These are phyloP conservation scores for Yamadazyma tumulicola DNA, from an alignment of 805 yeast genomes.

Conservation along the genomic window DNA sequence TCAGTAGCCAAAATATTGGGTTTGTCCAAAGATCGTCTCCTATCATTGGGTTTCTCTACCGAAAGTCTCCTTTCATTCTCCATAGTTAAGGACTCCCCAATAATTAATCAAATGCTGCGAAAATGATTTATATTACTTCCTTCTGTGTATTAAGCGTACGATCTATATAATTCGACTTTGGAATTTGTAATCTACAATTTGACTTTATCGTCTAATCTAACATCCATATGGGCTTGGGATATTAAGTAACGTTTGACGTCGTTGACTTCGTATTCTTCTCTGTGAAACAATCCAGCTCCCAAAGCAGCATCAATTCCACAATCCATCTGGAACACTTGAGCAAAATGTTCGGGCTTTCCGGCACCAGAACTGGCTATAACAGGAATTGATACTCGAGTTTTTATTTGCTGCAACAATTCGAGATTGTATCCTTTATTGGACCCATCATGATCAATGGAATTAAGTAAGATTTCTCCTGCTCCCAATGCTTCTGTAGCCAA, in stretches of 20 bases:
- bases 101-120: too few relatives aligned
- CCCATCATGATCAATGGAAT: constrained; percentile 97
- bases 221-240: constrained; percentile 55
- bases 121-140: too few relatives aligned
- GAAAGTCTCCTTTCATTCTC: constrained; percentile 5
- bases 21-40: too few relatives aligned
- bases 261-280: constrained; percentile 85
- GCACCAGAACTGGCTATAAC: constrained; percentile 99
- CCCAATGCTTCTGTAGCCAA: constrained; percentile 89
- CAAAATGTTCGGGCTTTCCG: constrained; percentile 87
- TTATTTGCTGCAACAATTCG: constrained; percentile 77
- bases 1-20: too few relatives aligned
- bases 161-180: too few relatives aligned
- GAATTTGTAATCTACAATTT: constrained; percentile 3
- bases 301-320: constrained; percentile 93
- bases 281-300: constrained; percentile 98
- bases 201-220: constrained; percentile 53
- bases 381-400: constrained; percentile 75
- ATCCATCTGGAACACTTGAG: constrained; percentile 70
- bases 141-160: too few relatives aligned
- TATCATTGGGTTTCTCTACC: too few relatives aligned
- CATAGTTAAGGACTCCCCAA: too few relatives aligned
- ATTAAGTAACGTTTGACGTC: constrained; percentile 73
- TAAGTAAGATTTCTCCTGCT: constrained; percentile 91
- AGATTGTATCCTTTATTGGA: constrained; percentile 91